Evolutionary conservation across 306 rosid species (phyloP).

Genomic region (Dalbergia oliveri): DNA sequence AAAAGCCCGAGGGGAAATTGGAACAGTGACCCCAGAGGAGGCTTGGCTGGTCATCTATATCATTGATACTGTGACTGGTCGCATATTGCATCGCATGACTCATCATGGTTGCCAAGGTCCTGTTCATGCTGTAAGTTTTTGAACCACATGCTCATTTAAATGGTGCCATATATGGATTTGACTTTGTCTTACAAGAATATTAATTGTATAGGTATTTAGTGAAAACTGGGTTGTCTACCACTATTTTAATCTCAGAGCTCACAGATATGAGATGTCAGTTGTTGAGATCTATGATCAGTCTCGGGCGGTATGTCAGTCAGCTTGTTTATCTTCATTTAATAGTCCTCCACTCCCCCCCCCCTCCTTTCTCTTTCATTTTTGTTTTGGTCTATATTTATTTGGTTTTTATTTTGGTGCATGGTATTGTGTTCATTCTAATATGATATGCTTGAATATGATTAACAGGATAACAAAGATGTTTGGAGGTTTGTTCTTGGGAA

Average conservation of each 20-base stretch:
- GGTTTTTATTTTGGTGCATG: background rate
- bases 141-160: slow-evolving; percentile 40
- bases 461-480: slow-evolving; percentile 89
- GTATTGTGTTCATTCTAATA: slow-evolving; percentile 36
- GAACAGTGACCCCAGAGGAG: slow-evolving; percentile 92
- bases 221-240: slow-evolving; percentile 99
- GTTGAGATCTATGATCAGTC: slow-evolving; percentile 97
- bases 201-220: slow-evolving; percentile 79
- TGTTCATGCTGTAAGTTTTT: slow-evolving; percentile 83
- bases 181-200: slow-evolving; percentile 43
- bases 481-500: slow-evolving; percentile 95
- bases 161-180: slow-evolving; percentile 26
- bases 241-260: slow-evolving; percentile 98
- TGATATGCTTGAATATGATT: slow-evolving; percentile 43
- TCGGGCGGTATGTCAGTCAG: slow-evolving; percentile 78
- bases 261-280: slow-evolving; percentile 96
- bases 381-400: slow-evolving; percentile 20
- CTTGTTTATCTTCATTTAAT: slow-evolving; percentile 42
- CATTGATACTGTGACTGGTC: slow-evolving; percentile 89
- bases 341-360: background rate
- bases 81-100: slow-evolving; percentile 87
- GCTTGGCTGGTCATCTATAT: slow-evolving; percentile 86
- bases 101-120: slow-evolving; percentile 99
- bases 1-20: slow-evolving; percentile 85
- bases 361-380: background rate